Evolutionary conservation across 2,329 filamentous ascomycete genomes (phyloP).

Genomic region (Colletotrichum coccodes): DNA sequence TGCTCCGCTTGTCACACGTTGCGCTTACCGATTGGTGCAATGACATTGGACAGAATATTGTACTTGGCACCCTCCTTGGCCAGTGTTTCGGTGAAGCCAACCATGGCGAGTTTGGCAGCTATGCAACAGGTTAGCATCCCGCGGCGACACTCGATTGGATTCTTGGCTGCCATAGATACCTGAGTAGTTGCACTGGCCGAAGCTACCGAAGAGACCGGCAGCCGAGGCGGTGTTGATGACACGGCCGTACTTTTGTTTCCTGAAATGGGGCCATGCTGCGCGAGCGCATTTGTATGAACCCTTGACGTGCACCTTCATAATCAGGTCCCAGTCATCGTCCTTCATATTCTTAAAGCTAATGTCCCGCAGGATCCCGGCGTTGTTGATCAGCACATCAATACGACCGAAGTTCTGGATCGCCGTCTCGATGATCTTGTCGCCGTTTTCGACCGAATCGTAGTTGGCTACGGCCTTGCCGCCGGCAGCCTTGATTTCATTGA

Average conservation of each 20-base stretch:
- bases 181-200: constrained; percentile 96
- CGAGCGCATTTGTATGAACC: constrained; percentile 95
- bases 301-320: constrained; percentile 91
- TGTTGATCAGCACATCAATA: constrained; percentile 96
- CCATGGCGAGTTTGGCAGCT: constrained; percentile 93
- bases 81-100: constrained; percentile 97
- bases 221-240: constrained; percentile 98
- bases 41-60: constrained; percentile 95
- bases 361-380: constrained; percentile 94
- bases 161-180: constrained; percentile 51
- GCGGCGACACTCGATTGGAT: not conserved
- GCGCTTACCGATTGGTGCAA: constrained; percentile 79
- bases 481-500: constrained; percentile 83
- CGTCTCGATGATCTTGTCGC: constrained; percentile 93
- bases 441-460: constrained; percentile 94
- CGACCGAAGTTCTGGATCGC: constrained; percentile 85
- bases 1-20: constrained; percentile 25
- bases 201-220: constrained; percentile 93
- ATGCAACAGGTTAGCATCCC: constrained; percentile 5
- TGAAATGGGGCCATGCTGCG: constrained; percentile 96
- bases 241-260: constrained; percentile 98
- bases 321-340: constrained; percentile 95
- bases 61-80: constrained; percentile 98
- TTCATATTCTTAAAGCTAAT: constrained; percentile 99
- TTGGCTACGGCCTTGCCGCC: constrained; percentile 98